A percentile compares a stretch with the other conserved stretches of the same genome.
Conservation (phyloP, 2,329 filamentous ascomycete genomes). For the Monosporascus cannonballus region DNA sequence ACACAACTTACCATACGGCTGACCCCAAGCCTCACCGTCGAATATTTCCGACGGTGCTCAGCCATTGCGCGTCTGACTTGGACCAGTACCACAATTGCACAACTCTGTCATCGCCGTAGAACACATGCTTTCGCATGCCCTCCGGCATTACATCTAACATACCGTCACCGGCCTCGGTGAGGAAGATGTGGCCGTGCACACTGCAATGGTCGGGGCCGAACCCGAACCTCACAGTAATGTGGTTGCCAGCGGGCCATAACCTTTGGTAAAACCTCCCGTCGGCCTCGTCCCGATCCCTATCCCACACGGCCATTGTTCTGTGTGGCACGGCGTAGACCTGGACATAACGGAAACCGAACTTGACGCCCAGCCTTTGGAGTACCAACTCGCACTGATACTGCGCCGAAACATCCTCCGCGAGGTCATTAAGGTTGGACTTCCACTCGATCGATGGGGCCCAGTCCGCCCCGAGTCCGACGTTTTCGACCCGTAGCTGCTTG, state of each 20-base stretch:
- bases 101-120: not conserved
- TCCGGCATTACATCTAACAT: not conserved
- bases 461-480: not conserved
- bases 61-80: not conserved
- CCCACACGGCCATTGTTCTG: not conserved
- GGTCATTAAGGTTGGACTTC: not conserved
- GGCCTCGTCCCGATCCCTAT: not conserved
- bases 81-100: not conserved
- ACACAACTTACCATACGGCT: not conserved
- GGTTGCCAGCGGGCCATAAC: not conserved
- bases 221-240: not conserved
- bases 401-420: not conserved
- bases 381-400: not conserved
- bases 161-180: not conserved
- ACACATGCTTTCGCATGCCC: not conserved
- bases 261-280: not conserved
- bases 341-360: not conserved
- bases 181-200: not conserved
- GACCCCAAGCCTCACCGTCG: rapidly evolving
- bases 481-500: not conserved
- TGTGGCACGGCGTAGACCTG: not conserved
- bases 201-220: not conserved
- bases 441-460: not conserved
- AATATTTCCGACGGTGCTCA: too few relatives aligned
- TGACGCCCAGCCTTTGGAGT: not conserved